Conservation (phyloP, 495 filamentous ascomycete genomes). For the Melanomma pulvis-pyrius region DNA sequence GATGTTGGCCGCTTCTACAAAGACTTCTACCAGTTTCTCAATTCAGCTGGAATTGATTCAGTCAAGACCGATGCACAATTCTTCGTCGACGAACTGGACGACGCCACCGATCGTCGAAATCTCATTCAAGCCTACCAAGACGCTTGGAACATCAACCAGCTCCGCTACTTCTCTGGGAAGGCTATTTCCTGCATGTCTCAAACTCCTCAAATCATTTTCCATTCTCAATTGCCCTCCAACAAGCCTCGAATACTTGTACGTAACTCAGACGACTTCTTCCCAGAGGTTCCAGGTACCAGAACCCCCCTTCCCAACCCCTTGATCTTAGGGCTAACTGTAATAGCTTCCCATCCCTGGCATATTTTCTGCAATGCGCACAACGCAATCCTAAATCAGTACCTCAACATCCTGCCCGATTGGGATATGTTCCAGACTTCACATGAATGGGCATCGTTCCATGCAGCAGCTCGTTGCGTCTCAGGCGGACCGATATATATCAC, state of each 20-base stretch:
- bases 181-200: conserved; percentile 93
- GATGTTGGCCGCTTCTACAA: conserved; percentile 78
- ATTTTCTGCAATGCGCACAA: conserved; percentile 94
- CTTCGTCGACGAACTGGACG: conserved; percentile 73
- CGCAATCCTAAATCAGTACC: conserved; percentile 71
- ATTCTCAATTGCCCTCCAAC: conserved; percentile 74
- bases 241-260: conserved; percentile 71
- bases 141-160: conserved; percentile 76
- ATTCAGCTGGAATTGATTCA: conserved; percentile 67
- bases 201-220: conserved; percentile 79
- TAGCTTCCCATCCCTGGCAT: conserved; percentile 86
- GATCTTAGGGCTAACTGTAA: background rate
- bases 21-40: conserved; percentile 87
- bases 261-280: conserved; percentile 95
- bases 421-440: conserved; percentile 97
- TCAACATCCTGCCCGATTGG: conserved; percentile 88
- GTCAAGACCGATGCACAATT: conserved; percentile 94
- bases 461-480: conserved; percentile 83
- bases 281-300: conserved; percentile 57
- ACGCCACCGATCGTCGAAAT: conserved; percentile 65
- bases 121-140: conserved; percentile 79
- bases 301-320: background rate
- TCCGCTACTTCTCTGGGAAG: conserved; percentile 74
- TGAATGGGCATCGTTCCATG: conserved; percentile 78
- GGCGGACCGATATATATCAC: conserved; percentile 95